Base-by-base conservation (phyloP, 805 yeast species). In the Lipomyces yamanashiensis region DNA sequence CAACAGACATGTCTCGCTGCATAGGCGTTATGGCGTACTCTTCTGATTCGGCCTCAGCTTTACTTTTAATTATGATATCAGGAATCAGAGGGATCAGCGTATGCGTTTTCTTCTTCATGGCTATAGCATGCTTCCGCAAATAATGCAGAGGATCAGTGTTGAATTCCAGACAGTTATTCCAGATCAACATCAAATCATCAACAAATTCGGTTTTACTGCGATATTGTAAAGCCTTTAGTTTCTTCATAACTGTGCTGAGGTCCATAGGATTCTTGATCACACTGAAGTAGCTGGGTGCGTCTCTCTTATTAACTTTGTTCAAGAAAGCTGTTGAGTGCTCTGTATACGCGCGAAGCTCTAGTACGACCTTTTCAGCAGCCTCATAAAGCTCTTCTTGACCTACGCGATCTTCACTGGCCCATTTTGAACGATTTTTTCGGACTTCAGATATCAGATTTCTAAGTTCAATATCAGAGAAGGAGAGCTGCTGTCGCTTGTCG, bases 371-470 rank as follows among this genome's bases (percentile, higher is more conserved):
- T 71, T 95, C 99, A 72, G 98, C 93, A 0, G 98, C 97, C 71
- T 96, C 99, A 73, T 95, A 95, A 23, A 95, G 81, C 74, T 96
- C 99, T 74, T 95, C 99, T 77, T 95, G 99, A 7, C 99, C 99
- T 50, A 95, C 87, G 66, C 89, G 82, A 62, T 92, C 96, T 73
- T 95, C 98, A 62, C 90, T 54, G 9, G 59, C 73, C 99, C 99
- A 95, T 76, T 95, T 95, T 0, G 98, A 96, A 63, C 98, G 80
- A 73, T 92, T 93, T 71, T 92, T 95, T 55, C 98, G 82, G 9
- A 95, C 98, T 73, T 95, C 99, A 82, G 90, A 84, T 59, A 95
- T 87, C 67, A 95, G 79, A 64, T 88, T 88, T 64, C 93, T 85
- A 61, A 95, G 82, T 74, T 95, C 98, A 61, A 84, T 80, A 72